Conservation (phyloP, 2,329 filamentous ascomycete species). For the Teratosphaeria pseudoeucalypti region DNA sequence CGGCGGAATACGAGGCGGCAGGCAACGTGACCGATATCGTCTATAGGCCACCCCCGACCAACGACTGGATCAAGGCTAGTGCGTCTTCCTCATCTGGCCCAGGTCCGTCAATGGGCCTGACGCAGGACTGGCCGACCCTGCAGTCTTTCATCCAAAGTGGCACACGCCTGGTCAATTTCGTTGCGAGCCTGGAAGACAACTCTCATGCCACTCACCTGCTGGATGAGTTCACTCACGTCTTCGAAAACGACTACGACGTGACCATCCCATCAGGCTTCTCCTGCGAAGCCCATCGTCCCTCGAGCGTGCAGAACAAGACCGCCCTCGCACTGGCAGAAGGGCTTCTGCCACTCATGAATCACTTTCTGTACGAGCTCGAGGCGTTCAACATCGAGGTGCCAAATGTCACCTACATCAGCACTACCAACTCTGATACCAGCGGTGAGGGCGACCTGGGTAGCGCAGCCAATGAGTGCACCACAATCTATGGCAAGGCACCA, state of each 20-base stretch:
- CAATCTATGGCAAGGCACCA: constrained; percentile 53
- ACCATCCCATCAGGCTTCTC: constrained; percentile 54
- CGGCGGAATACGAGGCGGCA: constrained; percentile 44
- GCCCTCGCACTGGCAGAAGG: constrained; percentile 44
- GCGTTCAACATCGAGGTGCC: constrained; percentile 49
- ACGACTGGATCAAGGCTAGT: constrained; percentile 17
- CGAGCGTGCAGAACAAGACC: constrained; percentile 37
- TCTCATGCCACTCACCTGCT: constrained; percentile 47
- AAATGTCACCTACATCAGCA: constrained; percentile 44
- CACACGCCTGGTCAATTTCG: constrained; percentile 58
- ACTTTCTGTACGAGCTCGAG: constrained; percentile 58
- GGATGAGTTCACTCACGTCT: constrained; percentile 55
- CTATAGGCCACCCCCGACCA: constrained; percentile 44
- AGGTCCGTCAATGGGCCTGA: constrained; percentile 3
- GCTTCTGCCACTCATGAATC: constrained; percentile 62
- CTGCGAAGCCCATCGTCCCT: constrained; percentile 60
- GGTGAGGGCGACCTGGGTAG: constrained; percentile 43
- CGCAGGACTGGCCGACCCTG: constrained; percentile 59
- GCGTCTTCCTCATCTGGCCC: background rate
- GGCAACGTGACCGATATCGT: constrained; percentile 50
- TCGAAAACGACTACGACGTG: constrained; percentile 63
- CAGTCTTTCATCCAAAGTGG: constrained; percentile 53
- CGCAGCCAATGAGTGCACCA: constrained; percentile 42
- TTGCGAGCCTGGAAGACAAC: constrained; percentile 41
- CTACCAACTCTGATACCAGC: constrained; percentile 55